These are phyloP conservation scores for Rhodamnia argentea DNA, from an alignment of 345 rosid genomes.

Conservation along the genomic window DNA sequence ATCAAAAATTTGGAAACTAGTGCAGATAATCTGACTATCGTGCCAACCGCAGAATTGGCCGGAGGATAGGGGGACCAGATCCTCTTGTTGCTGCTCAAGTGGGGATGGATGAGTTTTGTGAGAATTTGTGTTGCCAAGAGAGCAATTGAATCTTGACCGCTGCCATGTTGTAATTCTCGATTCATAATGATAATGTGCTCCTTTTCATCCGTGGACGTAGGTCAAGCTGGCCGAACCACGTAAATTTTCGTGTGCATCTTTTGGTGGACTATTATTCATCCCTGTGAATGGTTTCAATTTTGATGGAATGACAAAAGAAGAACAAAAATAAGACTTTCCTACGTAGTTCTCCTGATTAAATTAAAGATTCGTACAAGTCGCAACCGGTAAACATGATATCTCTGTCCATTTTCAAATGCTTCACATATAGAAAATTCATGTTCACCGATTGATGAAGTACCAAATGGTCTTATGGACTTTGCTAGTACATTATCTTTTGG, in stretches of 20 bases:
- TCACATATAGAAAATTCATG: background rate
- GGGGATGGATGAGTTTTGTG: background rate
- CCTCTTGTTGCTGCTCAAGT: background rate
- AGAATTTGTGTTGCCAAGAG: background rate
- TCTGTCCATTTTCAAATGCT: background rate
- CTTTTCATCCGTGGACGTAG: background rate
- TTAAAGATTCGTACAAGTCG: background rate
- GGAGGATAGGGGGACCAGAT: background rate
- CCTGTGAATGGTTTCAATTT: fast-evolving
- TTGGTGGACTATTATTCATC: background rate
- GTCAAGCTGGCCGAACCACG: background rate
- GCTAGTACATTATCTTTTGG: background rate
- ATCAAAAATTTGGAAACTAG: background rate
- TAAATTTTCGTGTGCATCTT: background rate
- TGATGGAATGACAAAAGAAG: background rate
- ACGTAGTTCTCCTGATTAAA: fast-evolving
- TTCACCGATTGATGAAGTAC: no score
- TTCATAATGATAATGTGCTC: background rate
- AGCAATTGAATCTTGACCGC: background rate
- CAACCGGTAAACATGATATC: background rate
- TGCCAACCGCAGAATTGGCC: background rate
- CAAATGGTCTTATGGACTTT: background rate
- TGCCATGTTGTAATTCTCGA: background rate
- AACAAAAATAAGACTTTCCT: background rate
- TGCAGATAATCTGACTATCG: background rate